Conservation (phyloP, 1,139 yeast species). For the Candida labiduridarum region DNA sequence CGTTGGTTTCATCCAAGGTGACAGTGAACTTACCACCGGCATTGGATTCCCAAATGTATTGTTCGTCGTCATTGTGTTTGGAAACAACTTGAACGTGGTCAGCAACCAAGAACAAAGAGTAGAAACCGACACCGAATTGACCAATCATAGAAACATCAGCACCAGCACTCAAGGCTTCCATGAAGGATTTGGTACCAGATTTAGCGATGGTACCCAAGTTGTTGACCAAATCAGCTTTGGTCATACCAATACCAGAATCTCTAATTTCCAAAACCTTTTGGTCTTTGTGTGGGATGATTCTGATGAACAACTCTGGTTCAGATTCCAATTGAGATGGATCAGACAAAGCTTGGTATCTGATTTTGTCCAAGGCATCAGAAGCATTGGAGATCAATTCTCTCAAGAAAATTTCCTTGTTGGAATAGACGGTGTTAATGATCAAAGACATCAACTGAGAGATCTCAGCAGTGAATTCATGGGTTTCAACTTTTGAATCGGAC, state of each 20-base stretch:
- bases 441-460: slow-evolving; percentile 99
- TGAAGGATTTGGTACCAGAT: slow-evolving; percentile 98
- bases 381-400: slow-evolving; percentile 99
- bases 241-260: slow-evolving; percentile 99
- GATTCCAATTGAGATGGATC: slow-evolving; percentile 91
- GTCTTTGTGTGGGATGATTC: slow-evolving; percentile 96
- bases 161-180: slow-evolving; percentile 99
- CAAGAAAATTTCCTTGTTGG: slow-evolving; percentile 98
- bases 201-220: slow-evolving; percentile 99
- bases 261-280: slow-evolving; percentile 93
- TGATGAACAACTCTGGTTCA: slow-evolving; percentile 95
- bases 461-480: slow-evolving; percentile 99
- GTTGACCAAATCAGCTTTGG: slow-evolving; percentile 98
- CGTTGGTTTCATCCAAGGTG: slow-evolving; percentile 84
- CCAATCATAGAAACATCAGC: slow-evolving; percentile 99
- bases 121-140: slow-evolving; percentile 99
- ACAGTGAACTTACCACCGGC: slow-evolving; percentile 99
- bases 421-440: slow-evolving; percentile 99
- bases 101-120: slow-evolving; percentile 98
- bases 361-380: slow-evolving; percentile 82
- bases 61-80: slow-evolving; percentile 98
- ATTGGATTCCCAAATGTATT: slow-evolving; percentile 99
- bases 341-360: slow-evolving; percentile 93
- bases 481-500: slow-evolving; percentile 69
- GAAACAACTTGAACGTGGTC: slow-evolving; percentile 98